phyloP scores from a whole-genome alignment of 2,329 filamentous ascomycete genomes.

The Cladophialophora exuberans region DNA sequence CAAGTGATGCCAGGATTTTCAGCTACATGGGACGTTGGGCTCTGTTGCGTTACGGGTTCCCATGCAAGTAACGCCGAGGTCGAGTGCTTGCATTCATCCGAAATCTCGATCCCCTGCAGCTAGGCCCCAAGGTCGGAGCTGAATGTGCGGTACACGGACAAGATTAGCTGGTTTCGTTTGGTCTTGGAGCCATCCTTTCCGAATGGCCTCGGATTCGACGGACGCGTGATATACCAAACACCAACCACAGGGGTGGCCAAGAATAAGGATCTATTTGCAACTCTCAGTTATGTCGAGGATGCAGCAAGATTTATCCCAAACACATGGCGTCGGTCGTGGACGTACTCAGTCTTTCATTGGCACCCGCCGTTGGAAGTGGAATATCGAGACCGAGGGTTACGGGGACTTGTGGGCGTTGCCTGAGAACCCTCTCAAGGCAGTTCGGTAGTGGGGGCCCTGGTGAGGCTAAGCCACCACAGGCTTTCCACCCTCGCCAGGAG shows the following conservation, averaged over 20 bases:
- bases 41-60: not conserved
- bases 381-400: not conserved
- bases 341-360: not conserved
- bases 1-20: not conserved
- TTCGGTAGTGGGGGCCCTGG: slow-evolving; percentile 13
- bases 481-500: too few relatives aligned
- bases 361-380: not conserved
- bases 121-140: slow-evolving; percentile 1
- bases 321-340: slow-evolving; percentile 12
- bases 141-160: not conserved
- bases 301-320: slow-evolving; percentile 1
- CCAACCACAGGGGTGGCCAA: slow-evolving; percentile 10
- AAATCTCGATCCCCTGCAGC: slow-evolving; percentile 3
- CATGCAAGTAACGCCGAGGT: not conserved
- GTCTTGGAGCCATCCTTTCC: slow-evolving; percentile 3
- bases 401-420: slow-evolving; percentile 9
- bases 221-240: not conserved
- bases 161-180: not conserved
- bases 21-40: not conserved
- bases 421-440: slow-evolving; percentile 14
- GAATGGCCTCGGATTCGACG: slow-evolving; percentile 4
- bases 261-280: slow-evolving; percentile 17
- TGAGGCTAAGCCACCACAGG: not conserved
- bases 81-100: slow-evolving; percentile 14
- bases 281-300: slow-evolving; percentile 14